Conservation (phyloP, 495 filamentous ascomycete genomes). For the Neurospora sp. region DNA sequence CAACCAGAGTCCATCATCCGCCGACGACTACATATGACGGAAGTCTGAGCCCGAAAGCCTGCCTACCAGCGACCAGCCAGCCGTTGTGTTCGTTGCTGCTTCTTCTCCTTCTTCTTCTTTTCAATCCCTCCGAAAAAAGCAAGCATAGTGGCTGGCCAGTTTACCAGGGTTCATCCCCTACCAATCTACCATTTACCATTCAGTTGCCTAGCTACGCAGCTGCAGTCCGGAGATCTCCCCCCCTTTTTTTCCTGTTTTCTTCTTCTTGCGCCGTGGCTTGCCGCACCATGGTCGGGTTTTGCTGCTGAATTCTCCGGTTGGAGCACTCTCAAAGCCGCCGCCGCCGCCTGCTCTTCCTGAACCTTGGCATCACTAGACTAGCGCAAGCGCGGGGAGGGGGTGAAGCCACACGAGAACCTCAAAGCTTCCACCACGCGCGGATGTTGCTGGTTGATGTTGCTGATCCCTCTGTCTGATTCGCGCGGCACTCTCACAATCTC, state of each 20-base stretch:
- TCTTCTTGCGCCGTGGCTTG: not conserved
- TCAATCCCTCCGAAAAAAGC: not conserved
- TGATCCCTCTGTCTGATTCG: not conserved
- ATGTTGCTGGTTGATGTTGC: not conserved
- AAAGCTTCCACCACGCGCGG: not conserved
- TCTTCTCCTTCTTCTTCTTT: not conserved
- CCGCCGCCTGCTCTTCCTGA: not conserved
- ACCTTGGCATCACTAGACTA: not conserved
- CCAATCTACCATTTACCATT: not conserved
- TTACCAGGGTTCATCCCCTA: not conserved
- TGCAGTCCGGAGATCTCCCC: not conserved
- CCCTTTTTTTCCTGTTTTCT: not conserved
- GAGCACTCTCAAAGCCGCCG: not conserved
- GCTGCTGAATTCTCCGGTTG: not conserved
- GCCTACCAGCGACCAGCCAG: not conserved
- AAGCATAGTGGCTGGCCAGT: not conserved
- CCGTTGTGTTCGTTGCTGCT: not conserved
- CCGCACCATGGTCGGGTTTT: not conserved
- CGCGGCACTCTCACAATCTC: not conserved
- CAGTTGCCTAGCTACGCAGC: not conserved
- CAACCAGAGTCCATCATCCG: no score
- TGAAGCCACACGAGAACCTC: not conserved
- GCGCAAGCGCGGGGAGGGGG: not conserved
- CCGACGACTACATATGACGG: no score
- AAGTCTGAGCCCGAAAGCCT: not conserved